phyloP scores from a whole-genome alignment of 1,284 basidiomycete species.

The Puccinia triticina region DNA sequence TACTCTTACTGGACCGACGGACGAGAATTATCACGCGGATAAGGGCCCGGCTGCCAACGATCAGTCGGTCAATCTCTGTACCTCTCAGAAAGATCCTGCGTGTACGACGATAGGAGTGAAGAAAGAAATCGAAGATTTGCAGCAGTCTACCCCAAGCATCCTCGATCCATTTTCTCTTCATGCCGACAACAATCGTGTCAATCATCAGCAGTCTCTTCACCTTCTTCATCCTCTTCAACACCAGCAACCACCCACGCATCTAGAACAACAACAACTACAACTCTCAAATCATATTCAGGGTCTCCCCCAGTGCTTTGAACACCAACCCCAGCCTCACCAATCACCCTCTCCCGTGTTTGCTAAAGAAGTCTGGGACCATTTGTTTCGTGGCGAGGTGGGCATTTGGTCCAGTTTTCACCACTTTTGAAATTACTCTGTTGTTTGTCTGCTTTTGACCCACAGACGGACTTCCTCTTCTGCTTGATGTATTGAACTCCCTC shows the following conservation, averaged over 20 bases:
- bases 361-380: slow-evolving; percentile 31
- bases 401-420: slow-evolving; percentile 35
- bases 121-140: neutral
- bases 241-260: neutral
- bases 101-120: neutral
- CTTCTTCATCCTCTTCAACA: neutral
- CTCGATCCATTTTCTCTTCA: neutral
- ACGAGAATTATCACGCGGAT: neutral
- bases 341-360: slow-evolving; percentile 9
- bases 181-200: neutral
- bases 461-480: neutral
- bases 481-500: neutral
- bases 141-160: neutral
- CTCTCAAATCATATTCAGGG: neutral
- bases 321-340: neutral
- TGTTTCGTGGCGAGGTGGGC: slow-evolving; percentile 25
- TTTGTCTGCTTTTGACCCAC: neutral
- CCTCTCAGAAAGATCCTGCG: neutral
- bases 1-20: neutral
- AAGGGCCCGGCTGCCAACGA: neutral
- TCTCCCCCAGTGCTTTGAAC: neutral
- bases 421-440: neutral
- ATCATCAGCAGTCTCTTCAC: neutral
- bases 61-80: neutral
- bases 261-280: slow-evolving; percentile 6